A percentile compares a stretch with the other conserved stretches of the same genome.
phyloP scores from a whole-genome alignment of 768 basidiomycete species.

The Grammothele lineata region DNA sequence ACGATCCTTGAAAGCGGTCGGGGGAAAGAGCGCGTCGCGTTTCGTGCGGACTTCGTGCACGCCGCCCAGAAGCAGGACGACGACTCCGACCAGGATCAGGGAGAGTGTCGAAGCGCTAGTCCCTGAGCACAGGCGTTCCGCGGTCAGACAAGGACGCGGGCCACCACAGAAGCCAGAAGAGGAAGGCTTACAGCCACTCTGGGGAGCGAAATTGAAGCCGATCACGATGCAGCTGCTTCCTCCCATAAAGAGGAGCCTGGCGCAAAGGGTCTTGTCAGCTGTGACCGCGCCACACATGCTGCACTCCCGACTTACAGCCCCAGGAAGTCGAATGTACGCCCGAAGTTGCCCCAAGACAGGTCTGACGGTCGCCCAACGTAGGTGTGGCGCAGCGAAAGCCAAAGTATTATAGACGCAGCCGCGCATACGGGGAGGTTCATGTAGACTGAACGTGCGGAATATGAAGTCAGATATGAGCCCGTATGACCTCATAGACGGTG shows the following conservation, averaged over 20 bases:
- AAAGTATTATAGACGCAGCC: slow-evolving; percentile 52
- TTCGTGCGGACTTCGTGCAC: slow-evolving; percentile 65
- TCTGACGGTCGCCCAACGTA: slow-evolving; percentile 39
- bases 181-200: slow-evolving; percentile 57
- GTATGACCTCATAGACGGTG: slow-evolving; percentile 13
- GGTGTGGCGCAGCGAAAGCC: slow-evolving; percentile 56
- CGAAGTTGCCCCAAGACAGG: slow-evolving; percentile 54
- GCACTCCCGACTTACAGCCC: slow-evolving; percentile 55
- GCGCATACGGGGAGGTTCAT: slow-evolving; percentile 77
- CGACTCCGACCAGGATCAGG: slow-evolving; percentile 52
- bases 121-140: slow-evolving; percentile 43
- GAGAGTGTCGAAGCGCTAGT: slow-evolving; percentile 53
- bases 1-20: slow-evolving; percentile 51
- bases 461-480: background rate
- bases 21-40: slow-evolving; percentile 71
- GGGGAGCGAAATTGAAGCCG: slow-evolving; percentile 74
- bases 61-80: slow-evolving; percentile 53
- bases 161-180: background rate
- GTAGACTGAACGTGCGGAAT: slow-evolving; percentile 50
- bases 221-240: slow-evolving; percentile 73
- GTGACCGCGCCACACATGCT: slow-evolving; percentile 1
- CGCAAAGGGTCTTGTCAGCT: slow-evolving; percentile 10
- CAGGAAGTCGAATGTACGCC: slow-evolving; percentile 64
- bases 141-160: slow-evolving; percentile 4
- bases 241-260: slow-evolving; percentile 66